These are phyloP conservation scores for Microthlaspi erraticum DNA, from an alignment of 345 rosid genomes.

Conservation along the genomic window DNA sequence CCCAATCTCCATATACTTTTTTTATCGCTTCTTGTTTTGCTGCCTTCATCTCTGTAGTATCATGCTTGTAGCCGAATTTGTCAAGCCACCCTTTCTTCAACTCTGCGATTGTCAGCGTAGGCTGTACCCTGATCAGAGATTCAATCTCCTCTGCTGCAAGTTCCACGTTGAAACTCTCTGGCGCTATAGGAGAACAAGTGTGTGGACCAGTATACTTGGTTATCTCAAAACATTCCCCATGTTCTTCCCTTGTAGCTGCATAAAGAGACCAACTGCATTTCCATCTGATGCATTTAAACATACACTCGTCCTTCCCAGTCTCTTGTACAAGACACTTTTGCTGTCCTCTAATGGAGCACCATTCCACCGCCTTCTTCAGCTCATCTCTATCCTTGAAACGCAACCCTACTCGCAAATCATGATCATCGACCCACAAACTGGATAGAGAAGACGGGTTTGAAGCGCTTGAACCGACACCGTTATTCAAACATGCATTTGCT, in stretches of 20 bases:
- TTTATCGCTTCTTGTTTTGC: not conserved
- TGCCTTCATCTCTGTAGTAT: not conserved
- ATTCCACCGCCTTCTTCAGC: constrained; percentile 30
- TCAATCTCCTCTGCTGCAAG: constrained; percentile 17
- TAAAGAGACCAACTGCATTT: constrained; percentile 26
- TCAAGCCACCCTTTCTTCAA: not conserved
- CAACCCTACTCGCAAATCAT: not conserved
- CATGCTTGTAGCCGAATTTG: not conserved
- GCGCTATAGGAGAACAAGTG: not conserved
- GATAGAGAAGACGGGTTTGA: not conserved
- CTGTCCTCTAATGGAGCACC: constrained; percentile 20
- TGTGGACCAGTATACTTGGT: constrained; percentile 1
- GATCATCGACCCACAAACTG: constrained; percentile 33
- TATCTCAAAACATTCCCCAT: constrained; percentile 23
- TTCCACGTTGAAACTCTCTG: no score
- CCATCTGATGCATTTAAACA: constrained; percentile 18
- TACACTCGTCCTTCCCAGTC: not conserved
- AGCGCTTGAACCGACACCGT: not conserved
- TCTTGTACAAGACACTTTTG: constrained; percentile 9
- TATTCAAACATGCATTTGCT: not conserved
- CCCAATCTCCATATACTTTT: constrained; percentile 15
- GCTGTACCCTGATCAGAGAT: constrained; percentile 7
- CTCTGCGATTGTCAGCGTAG: constrained; percentile 6
- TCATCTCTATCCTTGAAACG: constrained; percentile 16
- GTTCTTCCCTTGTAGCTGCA: constrained; percentile 5